Evolutionary conservation across 2,329 filamentous ascomycete genomes (phyloP).

Genomic region (Cercospora sojina): DNA sequence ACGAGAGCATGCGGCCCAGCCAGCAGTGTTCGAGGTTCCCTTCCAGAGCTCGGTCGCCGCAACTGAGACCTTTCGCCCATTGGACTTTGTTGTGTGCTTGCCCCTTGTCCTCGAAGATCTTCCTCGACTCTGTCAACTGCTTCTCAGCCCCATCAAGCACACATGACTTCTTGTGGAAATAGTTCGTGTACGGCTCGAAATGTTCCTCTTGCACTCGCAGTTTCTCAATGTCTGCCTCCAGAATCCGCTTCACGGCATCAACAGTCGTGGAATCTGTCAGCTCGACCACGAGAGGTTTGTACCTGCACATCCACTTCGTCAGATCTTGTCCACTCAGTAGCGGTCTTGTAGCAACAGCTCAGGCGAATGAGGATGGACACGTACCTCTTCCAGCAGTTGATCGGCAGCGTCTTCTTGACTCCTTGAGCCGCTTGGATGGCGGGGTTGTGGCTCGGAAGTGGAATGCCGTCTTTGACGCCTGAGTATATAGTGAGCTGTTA

Average conservation of each 20-base stretch:
- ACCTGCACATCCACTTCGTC: background rate
- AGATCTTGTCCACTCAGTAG: background rate
- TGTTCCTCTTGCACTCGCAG: background rate
- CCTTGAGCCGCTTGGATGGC: background rate
- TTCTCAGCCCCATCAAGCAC: background rate
- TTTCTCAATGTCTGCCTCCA: background rate
- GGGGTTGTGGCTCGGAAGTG: background rate
- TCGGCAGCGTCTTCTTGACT: background rate
- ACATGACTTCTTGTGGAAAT: constrained; percentile 4
- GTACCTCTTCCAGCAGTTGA: background rate
- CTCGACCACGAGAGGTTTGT: background rate
- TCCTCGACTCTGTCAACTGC: background rate
- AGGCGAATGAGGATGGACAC: background rate
- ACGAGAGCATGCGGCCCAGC: background rate
- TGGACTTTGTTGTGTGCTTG: background rate
- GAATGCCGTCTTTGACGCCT: background rate
- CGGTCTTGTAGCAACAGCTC: background rate
- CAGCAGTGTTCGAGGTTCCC: background rate
- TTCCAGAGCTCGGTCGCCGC: background rate
- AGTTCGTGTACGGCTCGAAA: background rate
- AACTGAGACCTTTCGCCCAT: background rate
- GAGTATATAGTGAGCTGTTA: background rate
- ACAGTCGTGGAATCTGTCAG: background rate
- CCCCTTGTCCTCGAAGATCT: background rate
- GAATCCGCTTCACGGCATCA: background rate